A percentile compares a stretch with the other conserved stretches of the same genome.
Evolutionary conservation across 225 moss, liverwort and hornwort species (phyloP).

Genomic region (Anthoceros angustus): DNA sequence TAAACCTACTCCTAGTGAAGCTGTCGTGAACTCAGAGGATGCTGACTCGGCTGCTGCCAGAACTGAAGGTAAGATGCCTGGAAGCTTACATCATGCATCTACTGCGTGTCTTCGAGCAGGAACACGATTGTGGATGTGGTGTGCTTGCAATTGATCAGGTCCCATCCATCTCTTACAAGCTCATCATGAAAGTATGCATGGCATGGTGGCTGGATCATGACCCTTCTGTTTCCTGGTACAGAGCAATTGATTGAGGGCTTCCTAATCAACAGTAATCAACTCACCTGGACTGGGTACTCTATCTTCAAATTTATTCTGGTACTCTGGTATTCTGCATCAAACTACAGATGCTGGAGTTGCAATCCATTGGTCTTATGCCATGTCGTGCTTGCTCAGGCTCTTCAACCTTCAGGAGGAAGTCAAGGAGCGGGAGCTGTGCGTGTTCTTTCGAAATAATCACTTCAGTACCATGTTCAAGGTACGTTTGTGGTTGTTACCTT

Average conservation of each 20-base stretch:
- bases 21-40: conserved; percentile 13
- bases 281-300: conserved; percentile 85
- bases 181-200: too few relatives aligned
- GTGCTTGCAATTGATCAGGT: too few relatives aligned
- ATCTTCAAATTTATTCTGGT: neutral
- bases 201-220: too few relatives aligned
- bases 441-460: conserved; percentile 98
- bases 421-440: conserved; percentile 70
- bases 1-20: conserved; percentile 14
- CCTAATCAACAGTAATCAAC: conserved; percentile 68
- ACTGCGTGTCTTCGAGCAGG: neutral
- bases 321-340: neutral
- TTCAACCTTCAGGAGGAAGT: conserved; percentile 85
- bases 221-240: conserved; percentile 15
- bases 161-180: too few relatives aligned
- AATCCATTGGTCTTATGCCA: neutral
- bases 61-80: conserved; percentile 19
- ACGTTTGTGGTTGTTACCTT: neutral
- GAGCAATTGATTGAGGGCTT: conserved; percentile 68
- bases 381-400: conserved; percentile 30
- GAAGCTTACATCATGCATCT: too few relatives aligned
- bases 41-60: conserved; percentile 14
- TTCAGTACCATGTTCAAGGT: conserved; percentile 99
- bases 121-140: neutral
- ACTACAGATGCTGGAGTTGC: neutral